Percentiles rank a stretch among this genome's conserved stretches.
Conservation (phyloP, 345 rosid genomes). For the Isatis tinctoria region DNA sequence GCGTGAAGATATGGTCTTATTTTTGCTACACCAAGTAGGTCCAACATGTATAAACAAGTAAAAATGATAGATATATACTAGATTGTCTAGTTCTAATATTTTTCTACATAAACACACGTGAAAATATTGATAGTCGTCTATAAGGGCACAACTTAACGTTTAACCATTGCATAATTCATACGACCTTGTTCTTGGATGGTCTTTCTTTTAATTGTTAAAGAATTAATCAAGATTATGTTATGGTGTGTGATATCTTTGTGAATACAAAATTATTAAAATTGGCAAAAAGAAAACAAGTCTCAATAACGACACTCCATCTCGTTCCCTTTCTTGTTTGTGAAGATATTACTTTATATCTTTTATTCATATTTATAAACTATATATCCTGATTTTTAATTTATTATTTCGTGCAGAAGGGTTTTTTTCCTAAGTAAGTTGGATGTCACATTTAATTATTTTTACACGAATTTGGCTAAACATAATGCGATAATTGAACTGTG, state of each 20-base stretch:
- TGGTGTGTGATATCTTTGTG: background rate
- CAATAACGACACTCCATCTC: constrained; percentile 34
- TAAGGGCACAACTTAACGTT: background rate
- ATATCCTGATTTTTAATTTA: background rate
- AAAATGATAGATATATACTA: background rate
- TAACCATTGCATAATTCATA: background rate
- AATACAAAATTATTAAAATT: background rate
- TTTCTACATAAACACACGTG: background rate
- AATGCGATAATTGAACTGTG: constrained; percentile 5
- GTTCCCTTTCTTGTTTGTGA: constrained; percentile 27
- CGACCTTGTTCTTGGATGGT: background rate
- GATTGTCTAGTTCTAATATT: background rate
- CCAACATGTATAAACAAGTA: constrained; percentile 11
- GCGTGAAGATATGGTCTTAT: constrained; percentile 25
- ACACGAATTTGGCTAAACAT: background rate
- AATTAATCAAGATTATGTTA: constrained; percentile 4
- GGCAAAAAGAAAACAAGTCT: constrained; percentile 3
- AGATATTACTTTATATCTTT: constrained; percentile 18
- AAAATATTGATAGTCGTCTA: background rate
- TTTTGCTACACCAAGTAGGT: constrained; percentile 16
- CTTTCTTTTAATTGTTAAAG: background rate
- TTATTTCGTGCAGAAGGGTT: background rate
- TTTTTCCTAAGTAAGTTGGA: background rate
- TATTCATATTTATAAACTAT: background rate
- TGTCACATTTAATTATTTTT: background rate